These are phyloP conservation scores for Xylaria curta DNA, from an alignment of 495 filamentous ascomycete species.

Conservation along the genomic window DNA sequence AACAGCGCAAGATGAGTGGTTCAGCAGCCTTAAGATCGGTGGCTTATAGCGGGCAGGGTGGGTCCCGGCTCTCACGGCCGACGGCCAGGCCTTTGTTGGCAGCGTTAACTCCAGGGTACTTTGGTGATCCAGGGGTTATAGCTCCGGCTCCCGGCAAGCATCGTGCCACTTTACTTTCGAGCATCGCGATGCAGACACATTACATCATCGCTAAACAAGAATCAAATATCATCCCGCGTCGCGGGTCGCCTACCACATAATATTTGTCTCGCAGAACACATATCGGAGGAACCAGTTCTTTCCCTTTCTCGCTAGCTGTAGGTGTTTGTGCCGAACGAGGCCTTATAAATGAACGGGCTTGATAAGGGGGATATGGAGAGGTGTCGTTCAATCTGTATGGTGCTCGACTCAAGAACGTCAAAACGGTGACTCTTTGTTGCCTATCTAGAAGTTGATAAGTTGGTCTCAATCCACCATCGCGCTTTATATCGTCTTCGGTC, in stretches of 20 bases:
- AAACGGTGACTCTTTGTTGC: not conserved
- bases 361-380: too few relatives aligned
- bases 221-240: not conserved
- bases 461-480: not conserved
- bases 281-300: not conserved
- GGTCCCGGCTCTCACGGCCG: not conserved
- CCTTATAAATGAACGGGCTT: too few relatives aligned
- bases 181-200: slow-evolving; percentile 13
- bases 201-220: slow-evolving; percentile 15
- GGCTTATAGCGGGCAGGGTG: slow-evolving; percentile 16
- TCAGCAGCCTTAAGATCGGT: not conserved
- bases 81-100: not conserved
- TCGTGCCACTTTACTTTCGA: not conserved
- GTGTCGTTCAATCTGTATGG: not conserved
- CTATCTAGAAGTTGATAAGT: not conserved
- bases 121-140: not conserved
- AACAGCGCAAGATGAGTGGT: slow-evolving; percentile 4
- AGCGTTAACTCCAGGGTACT: not conserved
- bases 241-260: not conserved
- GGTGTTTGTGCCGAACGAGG: too few relatives aligned
- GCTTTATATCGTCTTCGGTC: slow-evolving; percentile 1
- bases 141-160: slow-evolving; percentile 15
- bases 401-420: not conserved
- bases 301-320: not conserved
- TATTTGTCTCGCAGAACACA: not conserved